Percentiles rank a stretch among this genome's conserved stretches.
These are phyloP conservation scores for Stagonosporopsis tanaceti DNA, from an alignment of 2,329 filamentous ascomycete genomes.

Conservation along the genomic window DNA sequence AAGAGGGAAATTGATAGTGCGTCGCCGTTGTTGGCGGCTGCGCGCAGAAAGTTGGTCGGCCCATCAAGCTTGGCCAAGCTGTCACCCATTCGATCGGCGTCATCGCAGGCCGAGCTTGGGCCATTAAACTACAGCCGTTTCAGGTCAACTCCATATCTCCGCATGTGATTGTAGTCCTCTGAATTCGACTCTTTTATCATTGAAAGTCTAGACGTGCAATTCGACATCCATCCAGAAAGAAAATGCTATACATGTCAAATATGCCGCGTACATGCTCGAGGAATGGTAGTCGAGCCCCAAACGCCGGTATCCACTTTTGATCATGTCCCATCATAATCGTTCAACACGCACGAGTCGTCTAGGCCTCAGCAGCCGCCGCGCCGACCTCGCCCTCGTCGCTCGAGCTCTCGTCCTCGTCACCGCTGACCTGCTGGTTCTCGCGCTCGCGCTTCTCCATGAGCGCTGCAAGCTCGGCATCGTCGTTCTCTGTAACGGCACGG, in stretches of 20 bases:
- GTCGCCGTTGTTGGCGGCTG: conserved; percentile 13
- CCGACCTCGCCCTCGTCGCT: conserved; percentile 82
- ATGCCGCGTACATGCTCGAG: conserved; percentile 29
- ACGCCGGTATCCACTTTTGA: conserved; percentile 44
- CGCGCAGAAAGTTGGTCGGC: conserved; percentile 18
- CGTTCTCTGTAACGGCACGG: conserved; percentile 98
- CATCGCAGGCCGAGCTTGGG: conserved; percentile 5
- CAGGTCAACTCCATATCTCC: background rate
- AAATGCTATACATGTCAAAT: conserved; percentile 31
- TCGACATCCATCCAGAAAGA: conserved; percentile 16
- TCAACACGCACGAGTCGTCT: conserved; percentile 26
- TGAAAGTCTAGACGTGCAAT: conserved; percentile 16
- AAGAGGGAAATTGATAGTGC: conserved; percentile 10
- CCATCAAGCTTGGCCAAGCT: conserved; percentile 10
- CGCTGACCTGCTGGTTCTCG: conserved; percentile 97
- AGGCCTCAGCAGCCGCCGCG: conserved; percentile 48
- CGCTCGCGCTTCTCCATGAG: conserved; percentile 99
- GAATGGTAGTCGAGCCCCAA: conserved; percentile 31
- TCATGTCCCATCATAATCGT: conserved; percentile 27
- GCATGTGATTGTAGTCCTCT: background rate
- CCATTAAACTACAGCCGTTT: conserved; percentile 4
- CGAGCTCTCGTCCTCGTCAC: conserved; percentile 94
- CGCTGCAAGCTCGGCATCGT: conserved; percentile 94
- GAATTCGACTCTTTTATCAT: conserved; percentile 6
- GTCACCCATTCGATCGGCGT: conserved; percentile 13